Percentiles rank a stretch among this genome's conserved stretches.
These are phyloP conservation scores for Leccinum rimulosum DNA, from an alignment of 768 basidiomycete species.

Conservation along the genomic window DNA sequence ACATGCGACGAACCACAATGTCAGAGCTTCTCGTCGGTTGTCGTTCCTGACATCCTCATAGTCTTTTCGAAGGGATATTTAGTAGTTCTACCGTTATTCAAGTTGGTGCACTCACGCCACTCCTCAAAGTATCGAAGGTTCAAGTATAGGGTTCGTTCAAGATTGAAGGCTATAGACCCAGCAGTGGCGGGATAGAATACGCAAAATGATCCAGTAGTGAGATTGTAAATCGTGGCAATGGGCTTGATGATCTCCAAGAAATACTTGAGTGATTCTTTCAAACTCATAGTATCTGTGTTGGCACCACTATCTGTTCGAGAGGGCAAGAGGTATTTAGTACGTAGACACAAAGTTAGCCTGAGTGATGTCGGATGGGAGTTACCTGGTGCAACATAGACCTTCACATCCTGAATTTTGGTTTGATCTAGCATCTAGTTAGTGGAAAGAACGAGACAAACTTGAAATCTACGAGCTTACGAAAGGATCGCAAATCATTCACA, in stretches of 20 bases:
- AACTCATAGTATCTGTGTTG: too few species aligned
- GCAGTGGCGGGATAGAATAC: slow-evolving; percentile 63
- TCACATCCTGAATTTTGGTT: too few species aligned
- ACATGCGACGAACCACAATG: background rate
- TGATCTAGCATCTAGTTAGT: too few species aligned
- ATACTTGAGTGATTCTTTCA: too few species aligned
- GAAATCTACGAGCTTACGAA: too few species aligned
- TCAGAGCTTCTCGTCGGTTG: background rate
- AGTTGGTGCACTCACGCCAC: slow-evolving; percentile 63
- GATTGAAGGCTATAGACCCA: slow-evolving; percentile 91
- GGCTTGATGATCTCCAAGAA: slow-evolving; percentile 56
- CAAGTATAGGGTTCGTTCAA: slow-evolving; percentile 77
- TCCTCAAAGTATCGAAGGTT: slow-evolving; percentile 80
- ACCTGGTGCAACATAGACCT: too few species aligned
- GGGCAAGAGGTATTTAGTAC: too few species aligned
- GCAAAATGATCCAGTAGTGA: slow-evolving; percentile 70
- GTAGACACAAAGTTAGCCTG: too few species aligned
- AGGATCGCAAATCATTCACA: too few species aligned
- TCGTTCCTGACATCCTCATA: slow-evolving; percentile 1
- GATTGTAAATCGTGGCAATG: slow-evolving; percentile 62
- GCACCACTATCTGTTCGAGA: too few species aligned
- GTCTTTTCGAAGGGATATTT: background rate
- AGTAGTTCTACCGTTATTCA: background rate
- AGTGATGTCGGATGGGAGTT: too few species aligned
- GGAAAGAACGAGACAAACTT: too few species aligned